phyloP scores from a whole-genome alignment of 352 stramenopile species.

The Phytophthora boehmeriae region DNA sequence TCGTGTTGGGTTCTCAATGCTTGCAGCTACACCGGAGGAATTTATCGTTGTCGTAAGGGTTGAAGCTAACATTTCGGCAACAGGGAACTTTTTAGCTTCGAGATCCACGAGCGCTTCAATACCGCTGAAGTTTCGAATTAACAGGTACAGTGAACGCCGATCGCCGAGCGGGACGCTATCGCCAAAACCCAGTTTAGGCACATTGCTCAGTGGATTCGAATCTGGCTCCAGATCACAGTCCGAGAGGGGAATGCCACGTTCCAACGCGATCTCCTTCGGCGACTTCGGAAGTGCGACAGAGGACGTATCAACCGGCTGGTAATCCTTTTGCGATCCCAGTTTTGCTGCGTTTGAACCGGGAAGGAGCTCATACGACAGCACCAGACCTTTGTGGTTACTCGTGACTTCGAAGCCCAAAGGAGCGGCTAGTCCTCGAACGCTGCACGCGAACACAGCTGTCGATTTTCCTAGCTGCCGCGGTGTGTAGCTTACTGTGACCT shows the following conservation, averaged over 20 bases:
- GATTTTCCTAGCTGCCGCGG: constrained; percentile 53
- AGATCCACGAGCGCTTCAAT: constrained; percentile 71
- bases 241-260: constrained; percentile 43
- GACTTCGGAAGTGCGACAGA: constrained; percentile 27
- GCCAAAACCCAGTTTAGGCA: constrained; percentile 71
- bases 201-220: constrained; percentile 30
- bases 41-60: constrained; percentile 2
- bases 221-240: constrained; percentile 60
- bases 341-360: constrained; percentile 3
- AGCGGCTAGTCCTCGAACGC: constrained; percentile 55
- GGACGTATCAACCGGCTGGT: background rate
- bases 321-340: background rate
- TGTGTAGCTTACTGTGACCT: constrained; percentile 61
- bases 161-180: constrained; percentile 63
- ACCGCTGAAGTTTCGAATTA: constrained; percentile 82
- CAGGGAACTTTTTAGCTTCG: constrained; percentile 62
- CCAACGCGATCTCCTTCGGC: constrained; percentile 44
- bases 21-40: background rate
- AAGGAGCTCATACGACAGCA: constrained; percentile 79
- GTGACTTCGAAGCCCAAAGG: constrained; percentile 70
- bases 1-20: background rate
- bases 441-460: constrained; percentile 65
- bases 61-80: constrained; percentile 9
- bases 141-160: constrained; percentile 47
- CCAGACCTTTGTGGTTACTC: constrained; percentile 76